Evolutionary conservation across 257 asterid genomes (phyloP).

Genomic region (Solanum lignicaule): DNA sequence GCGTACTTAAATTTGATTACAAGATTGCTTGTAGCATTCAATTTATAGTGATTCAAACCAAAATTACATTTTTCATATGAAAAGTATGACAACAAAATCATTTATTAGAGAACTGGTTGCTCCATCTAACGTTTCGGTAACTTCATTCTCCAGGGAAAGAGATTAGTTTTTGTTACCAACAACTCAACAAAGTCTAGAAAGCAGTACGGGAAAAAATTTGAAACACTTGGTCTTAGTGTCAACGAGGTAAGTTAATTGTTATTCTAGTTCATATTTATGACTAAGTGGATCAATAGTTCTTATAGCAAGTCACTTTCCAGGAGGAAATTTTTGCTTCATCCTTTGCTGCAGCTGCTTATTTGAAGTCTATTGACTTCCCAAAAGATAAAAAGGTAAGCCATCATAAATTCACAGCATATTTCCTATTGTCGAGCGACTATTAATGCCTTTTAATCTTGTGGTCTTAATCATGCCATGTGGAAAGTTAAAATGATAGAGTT

Average conservation of each 20-base stretch:
- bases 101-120: background rate
- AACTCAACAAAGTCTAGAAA: conserved; percentile 96
- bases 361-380: conserved; percentile 86
- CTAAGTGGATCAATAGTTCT: background rate
- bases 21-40: background rate
- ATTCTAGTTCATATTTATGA: background rate
- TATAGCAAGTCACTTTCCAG: conserved; percentile 31
- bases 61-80: background rate
- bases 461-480: background rate
- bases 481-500: background rate
- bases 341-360: conserved; percentile 98
- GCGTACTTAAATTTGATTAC: background rate
- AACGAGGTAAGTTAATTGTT: conserved; percentile 47
- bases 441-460: background rate
- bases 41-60: background rate
- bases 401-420: background rate
- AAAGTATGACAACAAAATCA: background rate
- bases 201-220: conserved; percentile 92
- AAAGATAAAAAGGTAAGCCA: conserved; percentile 79
- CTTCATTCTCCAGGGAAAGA: conserved; percentile 61
- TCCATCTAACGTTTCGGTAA: background rate
- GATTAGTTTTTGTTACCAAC: conserved; percentile 95
- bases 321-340: conserved; percentile 99
- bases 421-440: background rate
- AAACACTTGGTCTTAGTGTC: conserved; percentile 83